Evolutionary conservation across 2,329 filamentous ascomycete genomes (phyloP).

Genomic region (Sporothrix brasiliensis): DNA sequence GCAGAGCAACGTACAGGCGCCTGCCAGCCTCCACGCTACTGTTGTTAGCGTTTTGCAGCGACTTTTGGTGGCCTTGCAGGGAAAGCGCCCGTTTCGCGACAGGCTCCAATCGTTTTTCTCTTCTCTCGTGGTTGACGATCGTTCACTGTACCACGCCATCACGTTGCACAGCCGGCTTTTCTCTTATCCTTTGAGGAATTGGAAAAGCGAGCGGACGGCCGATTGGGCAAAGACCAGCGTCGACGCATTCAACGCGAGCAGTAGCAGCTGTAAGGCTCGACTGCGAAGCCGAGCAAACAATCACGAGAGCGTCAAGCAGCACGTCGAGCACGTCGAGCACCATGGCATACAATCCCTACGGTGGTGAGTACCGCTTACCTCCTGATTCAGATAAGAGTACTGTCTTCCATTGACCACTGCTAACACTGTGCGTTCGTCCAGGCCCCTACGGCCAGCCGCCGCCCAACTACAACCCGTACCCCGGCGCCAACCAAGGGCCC

Average conservation of each 20-base stretch:
- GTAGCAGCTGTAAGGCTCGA: background rate
- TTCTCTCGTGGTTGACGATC: background rate
- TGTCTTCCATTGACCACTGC: background rate
- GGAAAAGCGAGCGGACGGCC: background rate
- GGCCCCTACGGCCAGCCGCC: constrained; percentile 72
- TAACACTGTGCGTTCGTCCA: background rate
- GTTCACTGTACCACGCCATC: background rate
- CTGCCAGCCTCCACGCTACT: background rate
- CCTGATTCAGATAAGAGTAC: background rate
- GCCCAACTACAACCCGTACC: constrained; percentile 67
- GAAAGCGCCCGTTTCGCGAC: constrained; percentile 24
- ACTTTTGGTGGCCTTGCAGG: background rate
- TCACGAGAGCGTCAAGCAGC: background rate
- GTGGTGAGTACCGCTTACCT: constrained; percentile 45
- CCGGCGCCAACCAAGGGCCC: constrained; percentile 60
- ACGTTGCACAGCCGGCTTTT: too few species aligned
- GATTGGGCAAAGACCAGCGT: background rate
- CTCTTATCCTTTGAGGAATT: background rate
- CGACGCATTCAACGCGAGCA: background rate
- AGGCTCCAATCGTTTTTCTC: background rate
- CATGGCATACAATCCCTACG: constrained; percentile 66
- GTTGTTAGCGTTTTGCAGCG: constrained; percentile 5
- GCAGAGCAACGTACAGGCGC: background rate
- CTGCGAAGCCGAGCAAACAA: background rate
- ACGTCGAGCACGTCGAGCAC: background rate